These are phyloP conservation scores for Wickerhamiella occidentalis DNA, from an alignment of 805 yeast species.

Conservation along the genomic window DNA sequence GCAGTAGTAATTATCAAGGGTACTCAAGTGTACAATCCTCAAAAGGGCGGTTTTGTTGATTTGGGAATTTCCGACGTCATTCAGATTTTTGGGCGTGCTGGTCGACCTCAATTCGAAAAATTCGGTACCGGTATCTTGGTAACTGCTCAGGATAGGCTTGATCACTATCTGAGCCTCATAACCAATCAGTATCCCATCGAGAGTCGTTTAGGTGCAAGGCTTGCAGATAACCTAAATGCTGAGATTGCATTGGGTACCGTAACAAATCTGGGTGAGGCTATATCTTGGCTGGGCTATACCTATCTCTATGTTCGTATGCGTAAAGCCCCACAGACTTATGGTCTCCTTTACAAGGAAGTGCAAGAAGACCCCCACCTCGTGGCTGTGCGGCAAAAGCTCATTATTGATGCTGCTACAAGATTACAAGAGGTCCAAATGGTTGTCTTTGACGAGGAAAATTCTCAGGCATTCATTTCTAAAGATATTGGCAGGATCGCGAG, in stretches of 20 bases:
- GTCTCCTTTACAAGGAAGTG: slow-evolving; percentile 76
- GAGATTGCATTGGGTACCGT: slow-evolving; percentile 94
- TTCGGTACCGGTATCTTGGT: slow-evolving; percentile 87
- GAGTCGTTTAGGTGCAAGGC: slow-evolving; percentile 59
- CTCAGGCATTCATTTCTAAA: slow-evolving; percentile 68
- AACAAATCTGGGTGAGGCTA: slow-evolving; percentile 86
- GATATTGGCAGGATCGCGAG: slow-evolving; percentile 92
- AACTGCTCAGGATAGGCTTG: slow-evolving; percentile 68
- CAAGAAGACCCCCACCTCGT: slow-evolving; percentile 71
- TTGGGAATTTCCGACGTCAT: slow-evolving; percentile 93
- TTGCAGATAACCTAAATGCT: slow-evolving; percentile 90
- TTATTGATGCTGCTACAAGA: slow-evolving; percentile 65
- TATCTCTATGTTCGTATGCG: slow-evolving; percentile 90
- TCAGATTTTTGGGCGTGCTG: slow-evolving; percentile 98
- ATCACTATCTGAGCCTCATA: slow-evolving; percentile 76
- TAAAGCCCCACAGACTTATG: slow-evolving; percentile 85
- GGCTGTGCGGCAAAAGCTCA: slow-evolving; percentile 61
- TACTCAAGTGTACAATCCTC: slow-evolving; percentile 88
- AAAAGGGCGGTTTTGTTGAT: slow-evolving; percentile 88
- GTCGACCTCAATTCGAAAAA: slow-evolving; percentile 91
- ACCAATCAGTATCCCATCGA: slow-evolving; percentile 96
- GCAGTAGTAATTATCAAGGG: slow-evolving; percentile 96
- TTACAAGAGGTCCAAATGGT: slow-evolving; percentile 88
- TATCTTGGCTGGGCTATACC: slow-evolving; percentile 96
- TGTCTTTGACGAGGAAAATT: slow-evolving; percentile 64